Conservation (phyloP, 169 alveolate species). For the Sarcocystis neurona region DNA sequence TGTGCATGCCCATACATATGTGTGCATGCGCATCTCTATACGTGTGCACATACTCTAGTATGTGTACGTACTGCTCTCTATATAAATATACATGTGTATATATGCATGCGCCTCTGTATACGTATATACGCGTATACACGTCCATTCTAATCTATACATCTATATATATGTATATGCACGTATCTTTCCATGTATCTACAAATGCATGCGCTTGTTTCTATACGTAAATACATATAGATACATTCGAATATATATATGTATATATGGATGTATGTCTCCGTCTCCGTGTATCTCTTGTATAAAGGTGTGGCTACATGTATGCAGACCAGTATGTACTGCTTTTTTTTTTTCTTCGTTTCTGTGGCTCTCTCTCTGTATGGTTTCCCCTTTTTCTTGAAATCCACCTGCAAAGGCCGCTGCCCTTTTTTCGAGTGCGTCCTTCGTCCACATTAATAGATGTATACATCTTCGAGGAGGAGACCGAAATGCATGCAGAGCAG, state of each 20-base stretch:
- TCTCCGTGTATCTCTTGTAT: background rate
- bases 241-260: background rate
- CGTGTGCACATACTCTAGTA: background rate
- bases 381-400: background rate
- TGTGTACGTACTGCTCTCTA: background rate
- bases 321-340: too few species aligned
- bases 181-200: background rate
- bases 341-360: background rate
- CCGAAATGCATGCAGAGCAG: background rate
- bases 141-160: background rate
- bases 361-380: background rate
- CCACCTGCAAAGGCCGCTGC: background rate
- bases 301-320: background rate
- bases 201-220: background rate
- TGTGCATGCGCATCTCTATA: background rate
- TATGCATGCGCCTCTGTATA: background rate
- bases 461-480: background rate
- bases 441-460: background rate
- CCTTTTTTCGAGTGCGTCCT: background rate
- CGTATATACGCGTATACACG: too few species aligned
- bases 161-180: background rate
- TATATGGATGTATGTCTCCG: background rate
- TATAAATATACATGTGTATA: background rate
- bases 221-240: background rate
- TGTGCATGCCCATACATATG: background rate